A percentile compares a stretch with the other conserved stretches of the same genome.
Conservation (phyloP, 805 yeast genomes). For the Wilhelminamyces savonicus region DNA sequence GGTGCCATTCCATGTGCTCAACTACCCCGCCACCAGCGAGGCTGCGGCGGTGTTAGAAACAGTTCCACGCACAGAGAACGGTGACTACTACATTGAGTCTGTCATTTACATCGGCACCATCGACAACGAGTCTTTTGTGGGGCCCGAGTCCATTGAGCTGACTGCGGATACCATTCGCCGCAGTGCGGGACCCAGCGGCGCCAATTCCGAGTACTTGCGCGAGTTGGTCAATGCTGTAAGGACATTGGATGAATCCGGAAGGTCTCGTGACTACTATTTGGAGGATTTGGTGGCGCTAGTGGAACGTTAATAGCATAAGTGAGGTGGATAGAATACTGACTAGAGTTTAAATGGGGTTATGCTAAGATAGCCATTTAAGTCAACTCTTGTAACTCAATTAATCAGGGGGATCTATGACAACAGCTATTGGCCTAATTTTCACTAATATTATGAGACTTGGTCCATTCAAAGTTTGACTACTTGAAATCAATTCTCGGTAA, state of each 20-base stretch:
- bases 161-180: constrained; percentile 58
- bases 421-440: too few species aligned
- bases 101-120: constrained; percentile 78
- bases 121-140: constrained; percentile 75
- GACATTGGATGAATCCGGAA: constrained; percentile 11
- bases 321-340: neutral
- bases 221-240: constrained; percentile 44
- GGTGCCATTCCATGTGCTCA: constrained; percentile 54
- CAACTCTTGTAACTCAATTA: neutral
- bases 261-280: constrained; percentile 25
- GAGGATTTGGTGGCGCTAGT: constrained; percentile 20
- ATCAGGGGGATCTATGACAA: too few species aligned
- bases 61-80: constrained; percentile 19
- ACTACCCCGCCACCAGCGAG: constrained; percentile 2
- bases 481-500: too few species aligned
- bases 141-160: constrained; percentile 58
- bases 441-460: too few species aligned
- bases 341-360: neutral
- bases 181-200: constrained; percentile 76
- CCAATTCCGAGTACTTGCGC: constrained; percentile 64
- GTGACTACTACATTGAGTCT: constrained; percentile 44
- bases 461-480: too few species aligned
- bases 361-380: neutral
- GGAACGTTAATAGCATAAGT: neutral
- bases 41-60: constrained; percentile 2